Evolutionary conservation across 1,284 basidiomycete species (phyloP).

Genomic region (Trichosporon ovoides): DNA sequence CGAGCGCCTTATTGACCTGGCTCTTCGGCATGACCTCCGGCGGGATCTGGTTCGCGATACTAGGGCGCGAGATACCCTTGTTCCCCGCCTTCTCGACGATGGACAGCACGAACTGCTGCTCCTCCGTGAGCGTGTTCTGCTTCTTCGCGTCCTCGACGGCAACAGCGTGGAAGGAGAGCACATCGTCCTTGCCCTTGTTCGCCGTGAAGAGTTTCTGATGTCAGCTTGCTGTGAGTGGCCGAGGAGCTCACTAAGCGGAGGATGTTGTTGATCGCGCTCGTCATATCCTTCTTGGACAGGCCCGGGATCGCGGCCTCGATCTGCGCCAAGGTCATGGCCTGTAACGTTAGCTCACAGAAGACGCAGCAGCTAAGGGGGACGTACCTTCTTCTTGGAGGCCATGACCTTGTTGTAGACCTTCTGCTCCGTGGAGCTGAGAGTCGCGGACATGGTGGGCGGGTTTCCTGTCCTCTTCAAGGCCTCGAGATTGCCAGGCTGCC

Average conservation of each 20-base stretch:
- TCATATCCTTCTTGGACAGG: conserved; percentile 24
- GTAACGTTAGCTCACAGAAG: conserved; percentile 8
- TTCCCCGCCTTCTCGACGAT: conserved; percentile 23
- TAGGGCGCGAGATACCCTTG: conserved; percentile 24
- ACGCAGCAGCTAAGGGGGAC: conserved; percentile 1
- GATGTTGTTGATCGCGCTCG: conserved; percentile 23
- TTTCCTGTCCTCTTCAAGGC: conserved; percentile 4
- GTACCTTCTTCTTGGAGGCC: conserved; percentile 40
- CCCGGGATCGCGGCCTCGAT: conserved; percentile 28
- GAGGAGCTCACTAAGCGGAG: conserved; percentile 20
- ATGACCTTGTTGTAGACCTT: conserved; percentile 46
- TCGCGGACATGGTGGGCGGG: conserved; percentile 25
- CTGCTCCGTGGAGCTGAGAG: conserved; percentile 39
- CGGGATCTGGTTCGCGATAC: conserved; percentile 29
- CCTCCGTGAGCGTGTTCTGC: conserved; percentile 33
- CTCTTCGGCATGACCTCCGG: conserved; percentile 30
- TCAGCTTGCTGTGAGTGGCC: not conserved
- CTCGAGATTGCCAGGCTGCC: conserved; percentile 2
- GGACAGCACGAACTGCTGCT: conserved; percentile 36
- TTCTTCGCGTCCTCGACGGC: conserved; percentile 34
- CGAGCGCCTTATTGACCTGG: conserved; percentile 36
- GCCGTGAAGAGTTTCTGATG: conserved; percentile 21
- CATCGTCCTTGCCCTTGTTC: conserved; percentile 25
- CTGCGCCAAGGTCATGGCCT: conserved; percentile 30
- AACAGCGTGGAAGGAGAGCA: conserved; percentile 27